Percentiles rank a stretch among this genome's conserved stretches.
These are phyloP conservation scores for Alternaria ethzedia DNA, from an alignment of 2,329 filamentous ascomycete species.

Conservation along the genomic window DNA sequence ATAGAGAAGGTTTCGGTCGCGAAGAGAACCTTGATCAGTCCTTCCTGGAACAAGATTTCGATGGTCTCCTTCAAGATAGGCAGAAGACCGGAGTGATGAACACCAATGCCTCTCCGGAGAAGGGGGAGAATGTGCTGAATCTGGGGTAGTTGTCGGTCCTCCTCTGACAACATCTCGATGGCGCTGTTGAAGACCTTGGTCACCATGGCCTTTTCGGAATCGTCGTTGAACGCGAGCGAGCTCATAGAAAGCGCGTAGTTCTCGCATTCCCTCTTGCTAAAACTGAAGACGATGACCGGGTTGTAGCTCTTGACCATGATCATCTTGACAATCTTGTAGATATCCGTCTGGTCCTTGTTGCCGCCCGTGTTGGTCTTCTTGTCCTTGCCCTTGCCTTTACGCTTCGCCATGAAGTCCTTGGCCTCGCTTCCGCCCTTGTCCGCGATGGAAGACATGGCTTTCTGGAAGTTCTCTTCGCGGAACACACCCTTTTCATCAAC, in stretches of 20 bases:
- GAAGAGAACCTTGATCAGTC: slow-evolving; percentile 95
- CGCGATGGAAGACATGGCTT: slow-evolving; percentile 89
- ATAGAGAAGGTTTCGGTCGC: slow-evolving; percentile 99
- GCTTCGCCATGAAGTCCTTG: slow-evolving; percentile 77
- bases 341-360: slow-evolving; percentile 71
- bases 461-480: slow-evolving; percentile 96
- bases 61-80: slow-evolving; percentile 98
- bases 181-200: slow-evolving; percentile 92
- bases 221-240: slow-evolving; percentile 90
- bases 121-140: slow-evolving; percentile 90
- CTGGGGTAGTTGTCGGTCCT: slow-evolving; percentile 86
- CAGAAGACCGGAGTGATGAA: slow-evolving; percentile 94
- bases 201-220: slow-evolving; percentile 94
- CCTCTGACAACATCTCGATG: slow-evolving; percentile 88
- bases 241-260: slow-evolving; percentile 86
- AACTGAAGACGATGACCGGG: slow-evolving; percentile 98
- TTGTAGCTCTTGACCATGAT: slow-evolving; percentile 98
- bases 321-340: slow-evolving; percentile 98
- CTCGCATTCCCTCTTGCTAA: slow-evolving; percentile 97
- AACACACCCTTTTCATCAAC: slow-evolving; percentile 98
- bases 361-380: slow-evolving; percentile 92
- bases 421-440: slow-evolving; percentile 87
- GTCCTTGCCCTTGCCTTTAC: slow-evolving; percentile 87
- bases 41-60: slow-evolving; percentile 98
- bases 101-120: slow-evolving; percentile 88